phyloP scores from a whole-genome alignment of 495 filamentous ascomycete genomes.

The Daldinia grandis region DNA sequence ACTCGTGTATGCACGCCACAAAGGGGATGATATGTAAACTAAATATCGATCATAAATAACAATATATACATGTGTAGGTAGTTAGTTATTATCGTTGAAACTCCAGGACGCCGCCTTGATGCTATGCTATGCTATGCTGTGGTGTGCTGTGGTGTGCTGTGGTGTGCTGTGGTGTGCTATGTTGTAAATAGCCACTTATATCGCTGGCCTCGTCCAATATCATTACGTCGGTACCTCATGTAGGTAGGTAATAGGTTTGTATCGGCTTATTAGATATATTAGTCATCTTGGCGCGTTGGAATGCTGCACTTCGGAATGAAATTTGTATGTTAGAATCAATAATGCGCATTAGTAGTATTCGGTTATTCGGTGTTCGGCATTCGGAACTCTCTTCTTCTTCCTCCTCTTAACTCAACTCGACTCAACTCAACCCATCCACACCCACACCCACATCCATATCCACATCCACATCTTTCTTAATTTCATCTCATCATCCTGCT shows the following conservation, averaged over 20 bases:
- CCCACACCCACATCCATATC: neutral
- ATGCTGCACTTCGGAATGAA: too few species aligned
- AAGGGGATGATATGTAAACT: neutral
- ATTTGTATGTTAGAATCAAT: too few species aligned
- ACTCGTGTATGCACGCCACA: neutral
- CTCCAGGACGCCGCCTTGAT: conserved; percentile 11
- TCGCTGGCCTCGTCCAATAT: conserved; percentile 7
- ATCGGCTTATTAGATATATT: neutral
- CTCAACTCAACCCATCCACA: neutral
- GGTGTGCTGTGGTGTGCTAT: too few species aligned
- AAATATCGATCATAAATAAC: neutral
- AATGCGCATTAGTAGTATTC: too few species aligned
- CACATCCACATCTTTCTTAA: neutral
- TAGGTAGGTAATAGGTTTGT: neutral
- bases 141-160: neutral
- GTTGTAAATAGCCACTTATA: too few species aligned
- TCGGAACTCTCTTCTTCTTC: too few species aligned
- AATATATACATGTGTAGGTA: neutral
- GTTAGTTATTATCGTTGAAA: neutral
- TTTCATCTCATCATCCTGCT: neutral
- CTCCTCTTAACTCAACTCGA: neutral
- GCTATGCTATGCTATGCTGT: conserved; percentile 10
- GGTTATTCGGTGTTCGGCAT: too few species aligned
- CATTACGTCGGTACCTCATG: conserved; percentile 10
- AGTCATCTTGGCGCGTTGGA: neutral